Conservation (phyloP, 345 rosid genomes). For the Firmiana major region DNA sequence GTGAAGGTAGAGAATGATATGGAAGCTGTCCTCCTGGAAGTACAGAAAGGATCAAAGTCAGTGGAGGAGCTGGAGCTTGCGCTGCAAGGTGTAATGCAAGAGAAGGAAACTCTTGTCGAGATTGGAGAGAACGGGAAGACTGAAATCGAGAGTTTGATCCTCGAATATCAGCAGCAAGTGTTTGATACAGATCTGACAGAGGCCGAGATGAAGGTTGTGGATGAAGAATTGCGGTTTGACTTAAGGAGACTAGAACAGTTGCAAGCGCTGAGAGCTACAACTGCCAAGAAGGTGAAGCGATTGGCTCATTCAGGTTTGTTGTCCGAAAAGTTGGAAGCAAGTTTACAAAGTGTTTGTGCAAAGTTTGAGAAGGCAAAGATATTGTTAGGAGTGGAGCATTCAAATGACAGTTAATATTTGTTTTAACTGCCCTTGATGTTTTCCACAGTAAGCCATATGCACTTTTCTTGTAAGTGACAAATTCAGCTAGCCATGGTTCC, state of each 20-base stretch:
- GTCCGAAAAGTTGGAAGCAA: constrained; percentile 42
- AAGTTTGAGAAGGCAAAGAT: constrained; percentile 44
- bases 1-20: constrained; percentile 42
- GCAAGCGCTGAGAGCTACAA: constrained; percentile 24
- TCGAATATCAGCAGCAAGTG: constrained; percentile 54
- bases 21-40: constrained; percentile 35
- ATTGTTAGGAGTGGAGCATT: constrained; percentile 21
- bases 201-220: constrained; percentile 42
- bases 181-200: constrained; percentile 50
- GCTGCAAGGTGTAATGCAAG: constrained; percentile 39
- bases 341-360: constrained; percentile 31
- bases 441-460: constrained; percentile 7
- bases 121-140: constrained; percentile 43
- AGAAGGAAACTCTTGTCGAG: constrained; percentile 55
- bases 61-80: constrained; percentile 46
- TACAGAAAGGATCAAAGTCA: constrained; percentile 39
- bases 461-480: background rate
- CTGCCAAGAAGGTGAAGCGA: constrained; percentile 28
- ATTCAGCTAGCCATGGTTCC: no score
- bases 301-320: constrained; percentile 15
- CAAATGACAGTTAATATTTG: constrained; percentile 5
- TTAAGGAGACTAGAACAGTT: constrained; percentile 37
- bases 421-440: background rate
- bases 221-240: constrained; percentile 39
- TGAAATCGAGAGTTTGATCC: constrained; percentile 45